A percentile compares a stretch with the other conserved stretches of the same genome.
Evolutionary conservation across 1,284 basidiomycete genomes (phyloP).

Genomic region (Cryptococcus sp.): DNA sequence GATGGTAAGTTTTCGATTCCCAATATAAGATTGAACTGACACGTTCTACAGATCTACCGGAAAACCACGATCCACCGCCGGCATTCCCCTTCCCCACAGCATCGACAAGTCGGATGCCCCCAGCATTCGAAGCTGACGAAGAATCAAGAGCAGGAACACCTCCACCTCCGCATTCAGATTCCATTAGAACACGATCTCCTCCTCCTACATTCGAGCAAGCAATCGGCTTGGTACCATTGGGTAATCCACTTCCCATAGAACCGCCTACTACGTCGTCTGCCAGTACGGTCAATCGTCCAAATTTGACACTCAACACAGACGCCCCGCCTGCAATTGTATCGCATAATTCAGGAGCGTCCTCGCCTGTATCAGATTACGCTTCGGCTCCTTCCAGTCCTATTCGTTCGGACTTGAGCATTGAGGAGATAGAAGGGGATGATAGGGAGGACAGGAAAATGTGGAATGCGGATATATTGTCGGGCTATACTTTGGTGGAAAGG

Average conservation of each 20-base stretch:
- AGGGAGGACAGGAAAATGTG: constrained; percentile 34
- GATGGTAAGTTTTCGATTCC: constrained; percentile 27
- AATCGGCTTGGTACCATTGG: constrained; percentile 16
- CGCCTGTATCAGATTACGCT: constrained; percentile 23
- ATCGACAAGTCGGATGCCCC: constrained; percentile 25
- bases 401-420: constrained; percentile 1
- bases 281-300: background rate
- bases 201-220: constrained; percentile 37
- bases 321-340: background rate
- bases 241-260: background rate
- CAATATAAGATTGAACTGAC: background rate
- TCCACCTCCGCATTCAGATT: background rate
- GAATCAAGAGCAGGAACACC: background rate
- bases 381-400: constrained; percentile 18
- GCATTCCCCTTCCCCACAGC: constrained; percentile 38
- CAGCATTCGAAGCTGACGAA: constrained; percentile 16
- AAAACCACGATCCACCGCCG: constrained; percentile 36
- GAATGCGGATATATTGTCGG: constrained; percentile 41
- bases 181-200: constrained; percentile 25
- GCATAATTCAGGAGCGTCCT: background rate
- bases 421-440: constrained; percentile 12
- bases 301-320: constrained; percentile 1
- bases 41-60: constrained; percentile 28
- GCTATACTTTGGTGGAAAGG: constrained; percentile 37
- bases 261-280: background rate